Evolutionary conservation across 2,329 filamentous ascomycete species (phyloP).

Genomic region (Colletotrichum tabaci): DNA sequence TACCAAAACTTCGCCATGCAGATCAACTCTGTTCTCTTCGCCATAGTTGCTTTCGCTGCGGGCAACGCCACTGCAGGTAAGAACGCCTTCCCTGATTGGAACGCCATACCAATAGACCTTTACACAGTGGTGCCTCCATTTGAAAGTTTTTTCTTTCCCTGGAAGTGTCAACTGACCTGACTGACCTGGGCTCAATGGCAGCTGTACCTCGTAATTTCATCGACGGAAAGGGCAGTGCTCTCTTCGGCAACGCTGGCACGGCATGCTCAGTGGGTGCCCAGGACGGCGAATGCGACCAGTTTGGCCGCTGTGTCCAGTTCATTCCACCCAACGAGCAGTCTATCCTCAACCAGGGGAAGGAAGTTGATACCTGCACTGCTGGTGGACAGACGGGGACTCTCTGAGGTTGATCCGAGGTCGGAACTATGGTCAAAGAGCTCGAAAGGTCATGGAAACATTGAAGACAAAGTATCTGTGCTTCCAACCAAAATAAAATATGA

Average conservation of each 20-base stretch:
- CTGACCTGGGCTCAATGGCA: neutral
- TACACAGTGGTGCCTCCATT: neutral
- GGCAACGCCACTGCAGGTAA: conserved; percentile 26
- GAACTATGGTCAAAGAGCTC: too few species aligned
- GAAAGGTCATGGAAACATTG: too few species aligned
- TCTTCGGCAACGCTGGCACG: conserved; percentile 29
- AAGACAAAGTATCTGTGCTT: too few species aligned
- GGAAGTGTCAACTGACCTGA: neutral
- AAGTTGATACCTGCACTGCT: conserved; percentile 26
- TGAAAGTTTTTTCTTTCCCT: neutral
- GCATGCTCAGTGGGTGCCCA: conserved; percentile 31
- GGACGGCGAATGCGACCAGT: conserved; percentile 35
- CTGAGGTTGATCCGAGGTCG: neutral
- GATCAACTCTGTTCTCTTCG: conserved; percentile 16
- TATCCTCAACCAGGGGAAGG: conserved; percentile 28
- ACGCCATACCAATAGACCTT: too few species aligned
- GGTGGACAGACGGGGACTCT: conserved; percentile 36
- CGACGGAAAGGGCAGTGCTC: conserved; percentile 32
- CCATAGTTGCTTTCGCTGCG: conserved; percentile 23
- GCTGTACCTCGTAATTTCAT: conserved; percentile 21
- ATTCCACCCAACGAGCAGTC: conserved; percentile 33
- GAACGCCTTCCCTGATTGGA: neutral
- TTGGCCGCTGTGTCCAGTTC: conserved; percentile 29
- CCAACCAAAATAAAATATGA: too few species aligned
- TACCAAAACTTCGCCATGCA: conserved; percentile 22